Base-by-base conservation (phyloP, 176 grass and related monocot genomes). In the Areca catechu region DNA sequence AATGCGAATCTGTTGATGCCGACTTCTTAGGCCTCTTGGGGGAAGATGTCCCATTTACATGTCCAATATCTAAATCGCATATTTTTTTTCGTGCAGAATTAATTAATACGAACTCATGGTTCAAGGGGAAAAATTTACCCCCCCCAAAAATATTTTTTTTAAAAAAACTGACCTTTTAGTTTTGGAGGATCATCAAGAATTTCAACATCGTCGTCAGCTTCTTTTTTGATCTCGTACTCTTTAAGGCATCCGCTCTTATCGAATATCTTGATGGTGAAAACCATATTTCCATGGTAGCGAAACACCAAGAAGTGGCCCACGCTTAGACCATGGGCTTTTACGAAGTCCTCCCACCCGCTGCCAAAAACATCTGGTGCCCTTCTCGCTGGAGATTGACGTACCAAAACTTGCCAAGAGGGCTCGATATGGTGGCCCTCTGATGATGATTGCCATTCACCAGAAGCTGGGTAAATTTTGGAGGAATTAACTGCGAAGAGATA, bases 321-420 rank as follows among this genome's bases (percentile, higher is more conserved):
- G 9, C 20, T 3, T 15, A 77, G 24, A 28, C 47, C 51, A 20
- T 70, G 74, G 3, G 67, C 56, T 25, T 54, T 54, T 3, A 19
- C 58, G 20, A 77, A 77, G 17, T 49, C 27, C 7, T 58, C 12
- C 66, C 74, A 69, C 14, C 65, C 65, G 22, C 28, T 47, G 12
- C 61, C 74, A 20, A 77, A 67, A 50, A 77, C 58, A 70, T 5
- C n/a, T 70, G 22, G 19, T 56, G 20, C 9, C 57, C 65, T 47
- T 77, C 65, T 16, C 59, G 49, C 21, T 50, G 18, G 18, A 77
- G 61, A 56, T 70, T 4, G 28, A 77, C 49, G 15, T 70, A 50
- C 74, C 74, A 77, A 30, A 70, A 77, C 54, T 77, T 77, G 25
- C 74, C 74, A 28, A 5, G 66, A 16, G 74, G 66, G 50, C 74